Evolutionary conservation across 257 asterid species (phyloP).

Genomic region (Coffea canephora): DNA sequence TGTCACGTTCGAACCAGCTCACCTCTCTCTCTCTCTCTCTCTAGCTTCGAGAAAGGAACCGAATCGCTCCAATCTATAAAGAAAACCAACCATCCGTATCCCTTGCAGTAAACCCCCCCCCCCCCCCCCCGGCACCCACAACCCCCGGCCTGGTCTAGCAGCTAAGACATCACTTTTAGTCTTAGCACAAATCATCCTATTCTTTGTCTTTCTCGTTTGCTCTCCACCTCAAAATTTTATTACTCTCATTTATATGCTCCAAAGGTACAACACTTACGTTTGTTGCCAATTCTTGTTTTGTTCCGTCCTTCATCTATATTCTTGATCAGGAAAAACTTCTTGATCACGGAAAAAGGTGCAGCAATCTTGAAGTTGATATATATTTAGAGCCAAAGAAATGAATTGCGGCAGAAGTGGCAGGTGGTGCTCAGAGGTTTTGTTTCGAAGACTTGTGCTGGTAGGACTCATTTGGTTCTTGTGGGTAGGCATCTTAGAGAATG

Average conservation of each 20-base stretch:
- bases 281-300: neutral
- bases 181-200: neutral
- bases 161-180: conserved; percentile 1
- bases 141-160: neutral
- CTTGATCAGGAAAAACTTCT: neutral
- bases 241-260: neutral
- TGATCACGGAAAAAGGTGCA: no score
- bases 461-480: conserved; percentile 36
- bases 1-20: conserved; percentile 44
- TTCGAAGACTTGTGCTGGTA: conserved; percentile 30
- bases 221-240: neutral
- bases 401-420: conserved; percentile 19
- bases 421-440: conserved; percentile 26
- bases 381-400: conserved; percentile 18
- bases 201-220: neutral
- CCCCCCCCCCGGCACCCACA: neutral
- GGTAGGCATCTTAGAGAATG: conserved; percentile 27
- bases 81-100: conserved; percentile 40
- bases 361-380: no score
- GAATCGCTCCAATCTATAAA: conserved; percentile 56
- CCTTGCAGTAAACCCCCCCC: conserved; percentile 36
- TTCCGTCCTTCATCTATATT: neutral
- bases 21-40: conserved; percentile 14
- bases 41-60: conserved; percentile 41
- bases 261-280: neutral